Evolutionary conservation across 169 alveolate genomes (phyloP).

Genomic region (Hepatocystis sp.): DNA sequence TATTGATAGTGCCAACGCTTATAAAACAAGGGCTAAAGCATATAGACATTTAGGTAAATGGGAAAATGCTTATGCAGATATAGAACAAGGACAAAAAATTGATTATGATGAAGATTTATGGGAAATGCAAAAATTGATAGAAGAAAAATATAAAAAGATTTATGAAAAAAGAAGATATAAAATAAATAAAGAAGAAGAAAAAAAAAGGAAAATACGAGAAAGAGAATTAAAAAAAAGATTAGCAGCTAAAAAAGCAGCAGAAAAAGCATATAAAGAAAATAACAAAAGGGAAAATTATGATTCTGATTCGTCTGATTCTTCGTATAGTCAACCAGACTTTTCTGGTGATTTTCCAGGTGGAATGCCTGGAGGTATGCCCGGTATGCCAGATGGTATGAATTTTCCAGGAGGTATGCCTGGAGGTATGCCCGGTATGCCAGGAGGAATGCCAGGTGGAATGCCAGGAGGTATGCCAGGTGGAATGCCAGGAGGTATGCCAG

Average conservation of each 20-base stretch:
- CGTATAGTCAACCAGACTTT: conserved; percentile 60
- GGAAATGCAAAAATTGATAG: conserved; percentile 86
- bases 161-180: conserved; percentile 79
- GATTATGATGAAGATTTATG: conserved; percentile 85
- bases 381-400: conserved; percentile 78
- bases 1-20: conserved; percentile 85
- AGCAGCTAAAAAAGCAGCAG: conserved; percentile 76
- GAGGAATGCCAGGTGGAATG: conserved; percentile 79
- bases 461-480: conserved; percentile 83
- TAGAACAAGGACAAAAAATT: conserved; percentile 84
- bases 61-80: conserved; percentile 84
- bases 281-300: conserved; percentile 60
- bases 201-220: conserved; percentile 77
- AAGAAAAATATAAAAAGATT: conserved; percentile 81
- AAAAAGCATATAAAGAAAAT: conserved; percentile 78
- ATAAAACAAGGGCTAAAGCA: conserved; percentile 81
- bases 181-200: conserved; percentile 78
- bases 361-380: conserved; percentile 81
- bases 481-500: conserved; percentile 80
- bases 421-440: conserved; percentile 80
- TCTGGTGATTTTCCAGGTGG: conserved; percentile 83
- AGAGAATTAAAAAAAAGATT: conserved; percentile 76
- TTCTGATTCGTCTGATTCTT: conserved; percentile 52
- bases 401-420: conserved; percentile 81
- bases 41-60: conserved; percentile 82